These are phyloP conservation scores for Calycina herbarum DNA, from an alignment of 2,329 filamentous ascomycete genomes.

Conservation along the genomic window DNA sequence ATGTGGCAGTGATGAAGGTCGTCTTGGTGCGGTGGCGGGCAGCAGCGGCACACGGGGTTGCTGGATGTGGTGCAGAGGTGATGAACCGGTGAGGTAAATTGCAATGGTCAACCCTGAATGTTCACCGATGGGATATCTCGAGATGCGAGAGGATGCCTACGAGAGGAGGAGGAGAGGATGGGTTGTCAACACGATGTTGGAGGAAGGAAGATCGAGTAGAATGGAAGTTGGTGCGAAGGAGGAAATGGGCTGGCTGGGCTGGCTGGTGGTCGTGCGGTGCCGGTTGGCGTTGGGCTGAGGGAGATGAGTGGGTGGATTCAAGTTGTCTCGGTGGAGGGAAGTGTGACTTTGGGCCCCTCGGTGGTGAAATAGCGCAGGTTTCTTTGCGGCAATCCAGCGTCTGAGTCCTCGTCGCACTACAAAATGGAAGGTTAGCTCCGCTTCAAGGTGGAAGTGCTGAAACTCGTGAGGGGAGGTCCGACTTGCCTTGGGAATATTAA, in stretches of 20 bases:
- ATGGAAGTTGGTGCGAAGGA: constrained; percentile 3
- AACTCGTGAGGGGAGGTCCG: constrained; percentile 3
- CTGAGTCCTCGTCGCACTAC: background rate
- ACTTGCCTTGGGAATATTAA: constrained; percentile 5
- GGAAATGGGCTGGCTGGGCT: constrained; percentile 3
- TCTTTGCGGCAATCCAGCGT: background rate
- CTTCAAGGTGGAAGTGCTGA: background rate
- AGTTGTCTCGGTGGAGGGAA: background rate
- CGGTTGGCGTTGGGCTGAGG: constrained; percentile 1
- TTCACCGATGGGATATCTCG: background rate
- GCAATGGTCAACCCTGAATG: background rate
- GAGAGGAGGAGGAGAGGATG: background rate
- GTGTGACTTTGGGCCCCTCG: constrained; percentile 4
- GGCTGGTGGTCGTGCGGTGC: background rate
- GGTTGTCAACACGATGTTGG: background rate
- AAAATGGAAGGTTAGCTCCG: background rate
- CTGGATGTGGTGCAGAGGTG: background rate
- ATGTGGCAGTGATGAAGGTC: background rate
- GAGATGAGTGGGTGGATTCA: background rate
- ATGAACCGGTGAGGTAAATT: background rate
- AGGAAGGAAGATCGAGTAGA: background rate
- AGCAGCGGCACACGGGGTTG: constrained; percentile 4
- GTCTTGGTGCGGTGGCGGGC: constrained; percentile 7
- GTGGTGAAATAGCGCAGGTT: background rate
- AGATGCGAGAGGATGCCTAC: background rate